Evolutionary conservation across 2,329 filamentous ascomycete genomes (phyloP).

Genomic region (Niveomyces coronatus): DNA sequence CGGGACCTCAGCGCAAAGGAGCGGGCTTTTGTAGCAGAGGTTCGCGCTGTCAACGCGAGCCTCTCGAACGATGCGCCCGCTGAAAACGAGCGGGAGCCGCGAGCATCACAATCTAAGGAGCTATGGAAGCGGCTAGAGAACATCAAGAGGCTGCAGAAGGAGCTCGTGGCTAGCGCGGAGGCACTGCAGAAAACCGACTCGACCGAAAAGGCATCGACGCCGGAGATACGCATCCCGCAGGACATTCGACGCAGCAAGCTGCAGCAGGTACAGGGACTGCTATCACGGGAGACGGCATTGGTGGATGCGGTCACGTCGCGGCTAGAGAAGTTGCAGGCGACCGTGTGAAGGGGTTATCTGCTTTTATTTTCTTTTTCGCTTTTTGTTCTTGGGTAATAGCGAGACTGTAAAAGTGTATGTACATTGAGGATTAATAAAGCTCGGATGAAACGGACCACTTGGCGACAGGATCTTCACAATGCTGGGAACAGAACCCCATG

Average conservation of each 20-base stretch:
- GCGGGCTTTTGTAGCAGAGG: conserved; percentile 34
- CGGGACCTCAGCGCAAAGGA: conserved; percentile 36
- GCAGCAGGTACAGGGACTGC: conserved; percentile 49
- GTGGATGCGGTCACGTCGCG: conserved; percentile 56
- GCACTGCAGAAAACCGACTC: conserved; percentile 26
- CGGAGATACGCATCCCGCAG: conserved; percentile 43
- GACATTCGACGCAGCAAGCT: conserved; percentile 55
- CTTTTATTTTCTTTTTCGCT: conserved; percentile 1
- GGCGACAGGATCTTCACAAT: no score
- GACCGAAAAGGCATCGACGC: conserved; percentile 20
- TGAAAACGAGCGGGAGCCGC: conserved; percentile 21
- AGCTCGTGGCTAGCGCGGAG: conserved; percentile 41
- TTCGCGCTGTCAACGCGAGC: conserved; percentile 44
- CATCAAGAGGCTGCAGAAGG: conserved; percentile 41
- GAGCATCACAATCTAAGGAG: conserved; percentile 35
- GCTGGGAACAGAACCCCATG: no score
- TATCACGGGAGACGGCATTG: conserved; percentile 57
- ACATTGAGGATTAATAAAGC: no score
- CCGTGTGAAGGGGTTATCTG: conserved; percentile 15
- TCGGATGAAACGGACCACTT: no score
- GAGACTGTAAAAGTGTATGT: no score
- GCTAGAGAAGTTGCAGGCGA: conserved; percentile 45
- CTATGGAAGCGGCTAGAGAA: conserved; percentile 48
- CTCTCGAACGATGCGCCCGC: conserved; percentile 27
- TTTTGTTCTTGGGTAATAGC: conserved; percentile 9